Base-by-base conservation (phyloP, 1,284 basidiomycete species). In the Mycosarcoma mackinlayi region DNA sequence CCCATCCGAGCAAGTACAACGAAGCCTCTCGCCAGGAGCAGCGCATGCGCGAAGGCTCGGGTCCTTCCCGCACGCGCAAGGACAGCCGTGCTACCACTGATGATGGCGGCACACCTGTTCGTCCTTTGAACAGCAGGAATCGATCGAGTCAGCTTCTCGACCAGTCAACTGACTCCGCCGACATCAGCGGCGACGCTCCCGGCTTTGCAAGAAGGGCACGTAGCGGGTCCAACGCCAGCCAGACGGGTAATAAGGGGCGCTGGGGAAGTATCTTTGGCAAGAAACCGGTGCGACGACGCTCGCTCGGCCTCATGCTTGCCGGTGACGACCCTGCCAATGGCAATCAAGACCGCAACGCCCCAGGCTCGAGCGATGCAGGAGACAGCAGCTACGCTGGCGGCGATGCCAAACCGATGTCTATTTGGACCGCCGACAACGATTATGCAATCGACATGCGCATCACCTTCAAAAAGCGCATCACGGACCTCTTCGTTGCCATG, bases 391-490 rank as follows among this genome's bases (percentile, higher is more conserved):
- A 64, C 19, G 49, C 38, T 18, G 68, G 48, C 23, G 57, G 42
- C n/a, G 75, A 63, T 4, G 53, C 50, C 38, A 71, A 67, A 54
- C 24, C 53, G 37, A 73, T 76, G 57, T 73, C 80, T 39, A 73
- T 93, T 18, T 98, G 94, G 93, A 92, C 88, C 3, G 87, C 91
- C 28, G 88, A 87, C 62, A 88, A 88, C 41, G 91, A 93, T 83
- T 94, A 92, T 72, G 94, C 93, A 5, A 90, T 89, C 81, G 94
- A 98, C 79, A 88, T 91, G 18, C 89, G 93, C 34, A 87, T 97
- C 50, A 86, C 95, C 27, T 93, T 92, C 87, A 98, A 98, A 85
- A 89, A 93, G 63, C 87, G 91, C 68, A 93, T 98, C 60, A 92
- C 92, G 1, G 89, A 87, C 44, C 86, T 94, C n/a, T 97, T 92